Evolutionary conservation across 352 stramenopile genomes (phyloP).

Genomic region (Globisporangium acanthophoron): DNA sequence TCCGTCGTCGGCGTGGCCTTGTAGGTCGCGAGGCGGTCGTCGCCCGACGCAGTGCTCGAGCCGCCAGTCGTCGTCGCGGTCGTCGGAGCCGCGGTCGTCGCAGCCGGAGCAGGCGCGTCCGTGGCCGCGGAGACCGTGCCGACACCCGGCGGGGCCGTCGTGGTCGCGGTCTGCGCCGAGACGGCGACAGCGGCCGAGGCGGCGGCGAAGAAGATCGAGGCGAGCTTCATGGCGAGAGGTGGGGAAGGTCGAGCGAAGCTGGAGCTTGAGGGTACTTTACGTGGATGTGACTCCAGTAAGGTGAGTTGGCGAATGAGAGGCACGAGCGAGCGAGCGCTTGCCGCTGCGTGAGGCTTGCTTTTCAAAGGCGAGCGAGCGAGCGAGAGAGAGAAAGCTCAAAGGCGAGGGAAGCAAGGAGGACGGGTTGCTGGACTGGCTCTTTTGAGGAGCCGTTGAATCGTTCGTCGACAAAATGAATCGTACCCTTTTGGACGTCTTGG

Average conservation of each 20-base stretch:
- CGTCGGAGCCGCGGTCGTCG: neutral
- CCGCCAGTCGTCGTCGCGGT: neutral
- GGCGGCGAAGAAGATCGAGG: constrained; percentile 16
- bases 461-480: no score
- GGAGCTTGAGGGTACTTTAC: constrained; percentile 18
- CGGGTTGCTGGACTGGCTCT: neutral
- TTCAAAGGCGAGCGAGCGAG: neutral
- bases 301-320: constrained; percentile 24
- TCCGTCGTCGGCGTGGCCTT: neutral
- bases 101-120: neutral
- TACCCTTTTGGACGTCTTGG: no score
- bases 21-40: constrained; percentile 4
- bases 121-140: constrained; percentile 2
- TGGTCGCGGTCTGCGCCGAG: neutral
- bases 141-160: neutral
- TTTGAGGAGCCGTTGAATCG: no score
- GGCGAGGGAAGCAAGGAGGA: neutral
- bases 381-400: neutral
- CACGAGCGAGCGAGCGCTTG: neutral
- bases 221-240: constrained; percentile 21
- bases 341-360: neutral
- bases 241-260: neutral
- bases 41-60: neutral
- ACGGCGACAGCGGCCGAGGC: constrained; percentile 4
- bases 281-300: constrained; percentile 16